Evolutionary conservation across 768 basidiomycete species (phyloP), one percentile per base, ranked within the genome.

Genomic region (Lactarius hatsudake): DNA sequence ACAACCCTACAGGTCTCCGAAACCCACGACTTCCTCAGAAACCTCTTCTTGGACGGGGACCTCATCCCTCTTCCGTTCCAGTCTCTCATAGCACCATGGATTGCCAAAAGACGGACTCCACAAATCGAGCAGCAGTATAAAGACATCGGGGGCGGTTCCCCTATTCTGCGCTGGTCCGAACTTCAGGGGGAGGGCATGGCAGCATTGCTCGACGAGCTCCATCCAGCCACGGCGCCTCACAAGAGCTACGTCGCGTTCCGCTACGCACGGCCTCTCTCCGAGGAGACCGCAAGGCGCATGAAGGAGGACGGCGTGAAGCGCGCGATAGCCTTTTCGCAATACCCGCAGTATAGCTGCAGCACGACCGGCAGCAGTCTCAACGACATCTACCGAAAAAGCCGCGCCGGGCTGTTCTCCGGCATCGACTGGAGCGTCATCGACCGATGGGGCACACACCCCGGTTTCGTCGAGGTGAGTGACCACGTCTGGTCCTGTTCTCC

Each of bases 371-470:
- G 95, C 79, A 96, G 93, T 76, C 75, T 99, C 74, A 99, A 98
- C 73, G 97, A 99, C 76, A 79, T 99, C 32, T 96, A 85, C 73
- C 80, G 90, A 75, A 79, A 78, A 72, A 85, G 86, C 61, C 85
- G 82, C 72, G 78, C 80, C 43, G 89, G 88, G 34, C 88, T 85
- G 62, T 78, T 82, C 71, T 89, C 83, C 59, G 80, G 79, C 71
- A 83, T 99, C 28, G 85, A 94, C 73, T 99, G 97, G 97, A 96
- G 93, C 75, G 95, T 98, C 7, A 91, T 99, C 74, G 97, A 99
- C 79, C 86, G 97, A 32, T 99, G 97, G 97, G 95, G 94, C 10
- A 94, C 93, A 12, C 93, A 99, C 76, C 83, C 90, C 6, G 97
- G 97, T 5, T 91, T 98, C 73, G 84, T 99, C 67, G 94, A 98